Percentiles rank a stretch among this genome's conserved stretches.
Evolutionary conservation across 768 basidiomycete species (phyloP).

Genomic region (Fistulinella prunicolor): DNA sequence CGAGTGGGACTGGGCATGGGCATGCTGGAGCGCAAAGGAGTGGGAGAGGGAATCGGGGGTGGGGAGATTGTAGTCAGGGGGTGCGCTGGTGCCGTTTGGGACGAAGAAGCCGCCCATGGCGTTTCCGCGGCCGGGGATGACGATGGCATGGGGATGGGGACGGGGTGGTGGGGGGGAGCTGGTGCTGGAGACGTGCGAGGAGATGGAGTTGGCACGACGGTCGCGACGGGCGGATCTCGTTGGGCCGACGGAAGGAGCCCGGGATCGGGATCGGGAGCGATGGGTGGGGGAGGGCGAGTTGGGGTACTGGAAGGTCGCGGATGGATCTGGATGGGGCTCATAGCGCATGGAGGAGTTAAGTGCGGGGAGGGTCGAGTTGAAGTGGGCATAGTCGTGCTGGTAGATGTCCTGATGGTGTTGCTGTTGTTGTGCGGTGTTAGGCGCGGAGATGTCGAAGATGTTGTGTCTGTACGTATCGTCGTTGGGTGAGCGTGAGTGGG

Average conservation of each 20-base stretch:
- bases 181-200: slow-evolving; percentile 51
- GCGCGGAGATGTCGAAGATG: slow-evolving; percentile 62
- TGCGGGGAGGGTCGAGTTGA: slow-evolving; percentile 50
- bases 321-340: slow-evolving; percentile 41
- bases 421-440: slow-evolving; percentile 34
- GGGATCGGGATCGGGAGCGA: slow-evolving; percentile 47
- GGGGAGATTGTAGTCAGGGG: slow-evolving; percentile 42
- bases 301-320: slow-evolving; percentile 23
- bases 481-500: slow-evolving; percentile 40
- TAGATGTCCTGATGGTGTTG: slow-evolving; percentile 29
- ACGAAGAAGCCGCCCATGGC: slow-evolving; percentile 34
- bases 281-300: slow-evolving; percentile 30
- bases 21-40: slow-evolving; percentile 32
- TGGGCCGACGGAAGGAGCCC: slow-evolving; percentile 43
- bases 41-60: slow-evolving; percentile 39
- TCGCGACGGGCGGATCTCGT: slow-evolving; percentile 48
- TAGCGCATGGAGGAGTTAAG: slow-evolving; percentile 52
- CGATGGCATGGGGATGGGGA: slow-evolving; percentile 60
- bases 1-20: slow-evolving; percentile 26
- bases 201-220: slow-evolving; percentile 59
- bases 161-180: slow-evolving; percentile 39
- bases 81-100: slow-evolving; percentile 20
- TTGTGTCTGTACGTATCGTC: slow-evolving; percentile 49
- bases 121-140: slow-evolving; percentile 52
- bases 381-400: slow-evolving; percentile 37